A percentile compares a stretch with the other conserved stretches of the same genome.
phyloP scores from a whole-genome alignment of 345 rosid genomes.

The Ceriops tagal region DNA sequence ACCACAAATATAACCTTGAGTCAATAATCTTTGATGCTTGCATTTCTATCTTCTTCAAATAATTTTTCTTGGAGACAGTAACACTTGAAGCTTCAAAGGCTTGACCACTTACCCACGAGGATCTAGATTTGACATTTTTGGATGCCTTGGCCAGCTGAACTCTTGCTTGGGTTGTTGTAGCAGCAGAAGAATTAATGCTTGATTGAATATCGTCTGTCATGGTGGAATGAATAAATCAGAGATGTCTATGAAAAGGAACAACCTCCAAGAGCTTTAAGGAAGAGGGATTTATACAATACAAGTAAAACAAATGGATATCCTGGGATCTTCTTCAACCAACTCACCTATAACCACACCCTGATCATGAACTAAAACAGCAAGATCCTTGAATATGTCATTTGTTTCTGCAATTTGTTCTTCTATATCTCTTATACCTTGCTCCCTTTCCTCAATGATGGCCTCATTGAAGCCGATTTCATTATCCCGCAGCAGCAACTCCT shows the following conservation, averaged over 20 bases:
- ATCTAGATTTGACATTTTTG: conserved; percentile 51
- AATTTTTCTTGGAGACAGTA: no score
- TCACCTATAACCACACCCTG: conserved; percentile 66
- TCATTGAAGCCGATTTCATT: conserved; percentile 68
- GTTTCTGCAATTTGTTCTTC: conserved; percentile 60
- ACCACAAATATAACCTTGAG: background rate
- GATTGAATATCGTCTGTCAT: conserved; percentile 57
- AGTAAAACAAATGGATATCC: background rate
- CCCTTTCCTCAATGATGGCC: conserved; percentile 70
- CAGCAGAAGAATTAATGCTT: conserved; percentile 47
- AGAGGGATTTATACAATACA: background rate
- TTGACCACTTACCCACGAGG: conserved; percentile 50
- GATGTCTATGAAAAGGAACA: background rate
- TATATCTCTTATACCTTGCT: conserved; percentile 56
- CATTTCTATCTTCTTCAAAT: background rate
- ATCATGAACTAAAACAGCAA: conserved; percentile 66
- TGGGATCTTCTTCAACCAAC: conserved; percentile 10
- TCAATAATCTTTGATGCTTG: background rate
- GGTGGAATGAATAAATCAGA: conserved; percentile 9
- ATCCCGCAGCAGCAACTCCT: conserved; percentile 48
- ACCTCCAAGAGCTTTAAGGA: conserved; percentile 4
- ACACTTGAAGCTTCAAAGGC: background rate
- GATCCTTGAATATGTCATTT: conserved; percentile 67
- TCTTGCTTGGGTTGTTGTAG: conserved; percentile 46
- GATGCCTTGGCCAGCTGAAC: conserved; percentile 54